Base-by-base conservation (phyloP, 495 filamentous ascomycete genomes). In the Talaromyces thailandensis region DNA sequence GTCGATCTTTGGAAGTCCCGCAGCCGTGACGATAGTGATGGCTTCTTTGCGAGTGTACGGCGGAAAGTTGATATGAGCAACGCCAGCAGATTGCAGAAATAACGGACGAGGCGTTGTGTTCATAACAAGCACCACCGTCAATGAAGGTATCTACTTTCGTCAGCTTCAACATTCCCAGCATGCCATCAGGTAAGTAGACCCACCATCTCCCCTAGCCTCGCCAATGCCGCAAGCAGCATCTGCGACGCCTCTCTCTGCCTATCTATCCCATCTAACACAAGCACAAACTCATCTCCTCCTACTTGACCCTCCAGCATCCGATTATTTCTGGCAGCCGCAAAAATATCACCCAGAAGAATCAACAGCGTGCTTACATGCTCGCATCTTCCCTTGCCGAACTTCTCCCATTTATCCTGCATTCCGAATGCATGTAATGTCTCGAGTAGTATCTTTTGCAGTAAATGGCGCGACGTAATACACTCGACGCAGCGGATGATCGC, bases 211-310 rank as follows among this genome's bases (percentile, higher is more conserved):
- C 89, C 89, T 58, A 96, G 72, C 50, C 91, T 81, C 31, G 87
- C 89, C 43, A 96, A 72, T 7, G 89, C 91, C n/a, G 92, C 85
- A n/a, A 96, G 73, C 1, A 97, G 72, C 0, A 90, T 97, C 11
- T 84, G 82, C 3, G 88, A 82, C 8, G 88, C 83, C 62, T 98
- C 95, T 66, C 90, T 77, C 74, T 95, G 92, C 52, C 79, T 83
- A 70, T 98, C 94, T 61, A 97, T 90, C n/a, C 86, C 90, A 75
- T 98, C 95, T 62, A 97, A 83, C 29, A 95, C 91, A 37, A 96
- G 72, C 26, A 93, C 86, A 70, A 96, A 92, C 67, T 84, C 85
- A 35, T 74, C 68, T 35, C 71, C 75, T 28, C 72, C 71, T 11
- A 64, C 63, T 23, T 73, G 68, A 1, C 48, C 51, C 7, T 55